A percentile compares a stretch with the other conserved stretches of the same genome.
These are phyloP conservation scores for Cardiospermum halicacabum DNA, from an alignment of 345 rosid genomes.

Conservation along the genomic window DNA sequence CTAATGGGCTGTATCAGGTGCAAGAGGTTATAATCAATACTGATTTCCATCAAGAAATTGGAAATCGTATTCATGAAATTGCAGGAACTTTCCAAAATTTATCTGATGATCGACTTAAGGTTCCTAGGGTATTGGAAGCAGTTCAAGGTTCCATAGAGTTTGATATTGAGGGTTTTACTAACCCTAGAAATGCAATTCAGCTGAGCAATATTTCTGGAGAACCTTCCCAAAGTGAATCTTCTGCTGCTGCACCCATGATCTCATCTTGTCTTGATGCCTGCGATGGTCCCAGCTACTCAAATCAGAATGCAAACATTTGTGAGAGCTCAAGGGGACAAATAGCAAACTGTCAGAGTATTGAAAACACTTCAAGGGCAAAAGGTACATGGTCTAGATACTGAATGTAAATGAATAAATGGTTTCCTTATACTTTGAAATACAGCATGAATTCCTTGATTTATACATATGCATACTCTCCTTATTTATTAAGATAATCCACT, in stretches of 20 bases:
- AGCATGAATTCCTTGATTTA: neutral
- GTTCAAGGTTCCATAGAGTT: conserved; percentile 32
- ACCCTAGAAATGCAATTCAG: conserved; percentile 35
- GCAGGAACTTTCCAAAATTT: conserved; percentile 26
- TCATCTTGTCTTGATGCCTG: conserved; percentile 55
- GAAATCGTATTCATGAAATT: conserved; percentile 25
- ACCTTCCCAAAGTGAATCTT: conserved; percentile 65
- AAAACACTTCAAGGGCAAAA: conserved; percentile 40
- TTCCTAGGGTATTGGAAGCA: conserved; percentile 18
- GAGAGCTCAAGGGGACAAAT: conserved; percentile 53
- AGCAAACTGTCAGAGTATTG: conserved; percentile 34
- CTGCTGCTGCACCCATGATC: conserved; percentile 62
- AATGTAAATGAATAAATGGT: too few relatives aligned
- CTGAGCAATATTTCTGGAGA: conserved; percentile 41
- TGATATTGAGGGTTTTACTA: conserved; percentile 45
- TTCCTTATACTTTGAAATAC: too few relatives aligned
- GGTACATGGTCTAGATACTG: conserved; percentile 23
- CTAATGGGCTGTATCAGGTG: conserved; percentile 24
- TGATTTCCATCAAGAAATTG: conserved; percentile 28
- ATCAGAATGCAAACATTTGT: conserved; percentile 37
- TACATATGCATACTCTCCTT: neutral
- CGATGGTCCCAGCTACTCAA: conserved; percentile 60
- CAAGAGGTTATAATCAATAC: conserved; percentile 27
- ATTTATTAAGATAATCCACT: neutral
- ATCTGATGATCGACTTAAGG: conserved; percentile 24